Conservation (phyloP, 768 basidiomycete species). For the Kwoniella sp. region DNA sequence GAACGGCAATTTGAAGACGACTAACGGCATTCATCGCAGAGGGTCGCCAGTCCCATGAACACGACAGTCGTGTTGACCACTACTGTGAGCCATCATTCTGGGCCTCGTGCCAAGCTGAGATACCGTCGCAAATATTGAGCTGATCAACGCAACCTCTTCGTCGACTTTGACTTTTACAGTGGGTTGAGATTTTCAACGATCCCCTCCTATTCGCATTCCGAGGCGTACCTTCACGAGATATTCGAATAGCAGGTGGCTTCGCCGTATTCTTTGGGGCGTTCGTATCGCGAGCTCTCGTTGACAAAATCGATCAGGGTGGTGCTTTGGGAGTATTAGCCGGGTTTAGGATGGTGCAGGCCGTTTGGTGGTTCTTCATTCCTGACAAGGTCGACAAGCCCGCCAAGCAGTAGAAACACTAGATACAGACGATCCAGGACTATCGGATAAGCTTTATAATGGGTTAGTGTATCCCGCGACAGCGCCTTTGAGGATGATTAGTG, state of each 20-base stretch:
- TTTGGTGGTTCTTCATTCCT: conserved; percentile 37
- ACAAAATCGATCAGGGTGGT: conserved; percentile 42
- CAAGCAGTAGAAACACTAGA: too few species aligned
- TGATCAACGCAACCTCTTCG: neutral
- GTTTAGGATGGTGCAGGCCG: conserved; percentile 40
- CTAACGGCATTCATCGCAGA: conserved; percentile 19
- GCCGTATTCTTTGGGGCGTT: conserved; percentile 77
- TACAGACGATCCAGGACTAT: too few species aligned
- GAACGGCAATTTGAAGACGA: neutral
- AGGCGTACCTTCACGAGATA: conserved; percentile 66
- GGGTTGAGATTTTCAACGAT: conserved; percentile 85
- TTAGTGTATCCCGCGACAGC: too few species aligned
- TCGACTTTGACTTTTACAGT: conserved; percentile 62
- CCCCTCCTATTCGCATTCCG: conserved; percentile 67
- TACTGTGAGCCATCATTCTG: conserved; percentile 24
- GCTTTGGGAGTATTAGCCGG: conserved; percentile 48
- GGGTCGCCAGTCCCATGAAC: conserved; percentile 43
- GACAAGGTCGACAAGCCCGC: conserved; percentile 14
- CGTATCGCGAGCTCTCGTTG: conserved; percentile 44
- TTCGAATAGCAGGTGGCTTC: conserved; percentile 65
- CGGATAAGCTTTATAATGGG: too few species aligned
- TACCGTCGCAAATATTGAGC: conserved; percentile 4
- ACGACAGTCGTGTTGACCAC: conserved; percentile 61
- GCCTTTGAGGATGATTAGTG: too few species aligned
- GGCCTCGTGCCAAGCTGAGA: too few species aligned